Evolutionary conservation across 179 eudicot species (phyloP), one percentile per base, ranked within the genome.

Genomic region (Vitellaria paradoxa): DNA sequence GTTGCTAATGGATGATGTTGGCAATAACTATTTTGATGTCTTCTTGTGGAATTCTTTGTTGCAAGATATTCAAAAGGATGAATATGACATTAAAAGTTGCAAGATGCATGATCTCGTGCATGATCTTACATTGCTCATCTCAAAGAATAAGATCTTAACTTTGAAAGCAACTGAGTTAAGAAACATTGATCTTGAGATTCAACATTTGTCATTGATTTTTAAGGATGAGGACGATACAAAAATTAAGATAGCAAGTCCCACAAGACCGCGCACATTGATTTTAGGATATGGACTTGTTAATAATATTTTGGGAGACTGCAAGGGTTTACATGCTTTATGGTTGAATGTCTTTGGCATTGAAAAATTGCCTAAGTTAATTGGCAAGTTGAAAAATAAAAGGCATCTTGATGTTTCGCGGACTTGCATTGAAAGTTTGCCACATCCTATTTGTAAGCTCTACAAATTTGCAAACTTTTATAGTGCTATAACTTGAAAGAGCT

Each of bases 1-100:
- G 12, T 61, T 24, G 17, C 1, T 26, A 14, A 73, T 87, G 24
- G 85, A 83, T 65, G 85, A 81, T 70, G 42, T 67, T 0, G 88
- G 85, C 3, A 72, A 77, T 12, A 23, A 67, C 2, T 87, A 80
- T 65, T 85, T 87, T 17, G 21, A 14, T 64, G 55, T 21, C 21
- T n/a, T n/a, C n/a, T n/a, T n/a, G n/a, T n/a, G n/a, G n/a, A n/a
- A n/a, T n/a, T n/a, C n/a, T n/a, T n/a, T n/a, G n/a, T n/a, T n/a
- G n/a, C n/a, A n/a, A n/a, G n/a, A n/a, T n/a, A n/a, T n/a, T n/a
- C n/a, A n/a, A n/a, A n/a, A n/a, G n/a, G n/a, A n/a, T n/a, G n/a
- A n/a, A n/a, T n/a, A n/a, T n/a, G n/a, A n/a, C n/a, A n/a, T n/a
- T n/a, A n/a, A n/a, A n/a, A n/a, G n/a, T n/a, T n/a, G n/a, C n/a